These are phyloP conservation scores for Cytospora leucostoma DNA, from an alignment of 2,329 filamentous ascomycete genomes.

Conservation along the genomic window DNA sequence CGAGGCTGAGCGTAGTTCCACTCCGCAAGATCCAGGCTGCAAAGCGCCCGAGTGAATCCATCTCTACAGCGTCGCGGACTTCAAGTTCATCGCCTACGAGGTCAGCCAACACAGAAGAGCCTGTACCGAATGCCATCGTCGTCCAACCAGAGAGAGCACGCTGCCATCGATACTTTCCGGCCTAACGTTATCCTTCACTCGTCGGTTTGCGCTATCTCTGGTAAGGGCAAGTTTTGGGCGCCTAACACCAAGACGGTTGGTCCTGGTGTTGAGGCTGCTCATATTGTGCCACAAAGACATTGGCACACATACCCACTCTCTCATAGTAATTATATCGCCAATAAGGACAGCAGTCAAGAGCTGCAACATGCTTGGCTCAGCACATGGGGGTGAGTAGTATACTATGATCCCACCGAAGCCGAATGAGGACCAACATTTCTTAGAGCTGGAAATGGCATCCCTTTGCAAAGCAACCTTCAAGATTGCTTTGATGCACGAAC, in stretches of 20 bases:
- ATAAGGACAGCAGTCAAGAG: not conserved
- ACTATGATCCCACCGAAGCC: not conserved
- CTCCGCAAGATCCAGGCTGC: too few relatives aligned
- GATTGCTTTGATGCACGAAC: conserved; percentile 30
- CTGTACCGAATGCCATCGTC: too few relatives aligned
- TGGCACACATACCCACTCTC: not conserved
- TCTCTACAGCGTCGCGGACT: too few relatives aligned
- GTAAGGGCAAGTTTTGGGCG: conserved; percentile 2
- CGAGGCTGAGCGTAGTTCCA: too few relatives aligned
- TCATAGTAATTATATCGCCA: not conserved
- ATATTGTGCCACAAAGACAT: conserved; percentile 5
- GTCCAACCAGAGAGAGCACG: not conserved
- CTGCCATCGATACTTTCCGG: not conserved
- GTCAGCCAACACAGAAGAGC: too few relatives aligned
- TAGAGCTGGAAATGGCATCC: conserved; percentile 25
- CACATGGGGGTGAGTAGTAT: conserved; percentile 4
- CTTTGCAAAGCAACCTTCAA: conserved; percentile 29
- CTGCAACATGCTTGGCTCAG: not conserved
- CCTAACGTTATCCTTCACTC: not conserved
- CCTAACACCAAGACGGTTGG: not conserved
- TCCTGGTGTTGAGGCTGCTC: not conserved
- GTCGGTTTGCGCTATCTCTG: conserved; percentile 4
- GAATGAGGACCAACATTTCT: not conserved
- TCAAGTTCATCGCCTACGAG: too few relatives aligned
- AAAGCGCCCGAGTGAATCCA: too few relatives aligned